phyloP scores from a whole-genome alignment of 2,329 filamentous ascomycete species.

The Emmonsiellopsis sp. region DNA sequence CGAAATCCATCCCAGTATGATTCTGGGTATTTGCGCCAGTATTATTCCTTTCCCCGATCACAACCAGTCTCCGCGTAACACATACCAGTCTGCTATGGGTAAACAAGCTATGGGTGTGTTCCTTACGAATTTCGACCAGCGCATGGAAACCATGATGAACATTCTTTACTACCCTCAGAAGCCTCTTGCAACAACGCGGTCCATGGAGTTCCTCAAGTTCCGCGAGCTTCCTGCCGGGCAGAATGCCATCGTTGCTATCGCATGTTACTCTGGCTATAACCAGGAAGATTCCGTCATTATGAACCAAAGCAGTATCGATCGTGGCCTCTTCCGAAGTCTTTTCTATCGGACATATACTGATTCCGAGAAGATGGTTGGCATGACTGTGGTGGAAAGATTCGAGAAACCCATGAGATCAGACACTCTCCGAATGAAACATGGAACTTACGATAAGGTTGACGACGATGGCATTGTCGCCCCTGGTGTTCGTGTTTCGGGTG shows the following conservation, averaged over 20 bases:
- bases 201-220: constrained; percentile 99
- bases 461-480: constrained; percentile 92
- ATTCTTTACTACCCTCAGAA: constrained; percentile 99
- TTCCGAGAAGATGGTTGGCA: constrained; percentile 89
- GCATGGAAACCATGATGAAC: constrained; percentile 99
- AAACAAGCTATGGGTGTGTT: constrained; percentile 99
- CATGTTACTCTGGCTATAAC: constrained; percentile 97
- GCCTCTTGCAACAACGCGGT: constrained; percentile 86
- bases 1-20: constrained; percentile 99
- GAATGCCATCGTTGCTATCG: constrained; percentile 96
- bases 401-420: constrained; percentile 88
- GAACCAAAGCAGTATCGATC: constrained; percentile 99
- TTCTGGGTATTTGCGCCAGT: constrained; percentile 93
- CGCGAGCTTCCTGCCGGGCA: constrained; percentile 92
- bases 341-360: constrained; percentile 98
- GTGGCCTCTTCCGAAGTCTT: constrained; percentile 90
- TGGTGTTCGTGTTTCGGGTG: constrained; percentile 87
- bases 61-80: constrained; percentile 96
- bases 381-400: constrained; percentile 86
- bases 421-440: constrained; percentile 85
- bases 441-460: constrained; percentile 95
- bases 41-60: constrained; percentile 99
- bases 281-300: constrained; percentile 99
- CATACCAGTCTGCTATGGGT: constrained; percentile 98
- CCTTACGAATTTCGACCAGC: constrained; percentile 89